phyloP scores from a whole-genome alignment of 441 rosid genomes.

The Kokia cookei region DNA sequence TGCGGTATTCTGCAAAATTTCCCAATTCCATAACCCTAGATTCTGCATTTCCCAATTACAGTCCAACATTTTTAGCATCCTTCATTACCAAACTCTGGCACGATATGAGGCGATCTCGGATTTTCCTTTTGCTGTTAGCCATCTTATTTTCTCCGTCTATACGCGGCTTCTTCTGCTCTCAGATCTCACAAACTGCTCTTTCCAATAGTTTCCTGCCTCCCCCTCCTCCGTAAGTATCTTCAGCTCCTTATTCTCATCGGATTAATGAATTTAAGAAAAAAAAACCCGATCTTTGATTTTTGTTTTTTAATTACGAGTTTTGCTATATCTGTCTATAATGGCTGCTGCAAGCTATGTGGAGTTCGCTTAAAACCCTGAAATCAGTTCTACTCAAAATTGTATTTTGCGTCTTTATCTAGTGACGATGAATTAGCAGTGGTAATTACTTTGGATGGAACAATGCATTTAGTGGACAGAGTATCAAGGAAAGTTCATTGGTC shows the following conservation, averaged over 20 bases:
- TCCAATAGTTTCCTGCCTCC: conserved; percentile 33
- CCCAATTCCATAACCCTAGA: conserved; percentile 1
- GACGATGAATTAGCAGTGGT: conserved; percentile 44
- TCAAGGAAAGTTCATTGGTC: conserved; percentile 55
- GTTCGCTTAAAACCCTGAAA: not conserved
- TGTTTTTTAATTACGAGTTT: not conserved
- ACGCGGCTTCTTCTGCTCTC: conserved; percentile 26
- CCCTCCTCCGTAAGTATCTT: conserved; percentile 30
- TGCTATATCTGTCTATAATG: not conserved
- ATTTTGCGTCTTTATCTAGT: conserved; percentile 22
- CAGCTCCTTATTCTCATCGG: not conserved
- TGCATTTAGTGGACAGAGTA: conserved; percentile 49
- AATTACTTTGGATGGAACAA: conserved; percentile 63
- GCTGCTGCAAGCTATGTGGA: not conserved
- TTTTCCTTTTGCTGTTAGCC: conserved; percentile 27
- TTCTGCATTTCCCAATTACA: not conserved
- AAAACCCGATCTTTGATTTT: not conserved
- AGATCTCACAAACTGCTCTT: conserved; percentile 32
- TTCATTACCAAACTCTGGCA: not conserved
- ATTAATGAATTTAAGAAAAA: not conserved
- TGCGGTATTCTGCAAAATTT: not conserved
- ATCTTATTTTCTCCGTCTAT: conserved; percentile 32
- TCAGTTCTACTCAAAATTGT: not conserved
- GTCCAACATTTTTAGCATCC: not conserved
- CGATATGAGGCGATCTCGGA: conserved; percentile 43